Conservation (phyloP, 768 basidiomycete genomes). For the Boletus edulis region DNA sequence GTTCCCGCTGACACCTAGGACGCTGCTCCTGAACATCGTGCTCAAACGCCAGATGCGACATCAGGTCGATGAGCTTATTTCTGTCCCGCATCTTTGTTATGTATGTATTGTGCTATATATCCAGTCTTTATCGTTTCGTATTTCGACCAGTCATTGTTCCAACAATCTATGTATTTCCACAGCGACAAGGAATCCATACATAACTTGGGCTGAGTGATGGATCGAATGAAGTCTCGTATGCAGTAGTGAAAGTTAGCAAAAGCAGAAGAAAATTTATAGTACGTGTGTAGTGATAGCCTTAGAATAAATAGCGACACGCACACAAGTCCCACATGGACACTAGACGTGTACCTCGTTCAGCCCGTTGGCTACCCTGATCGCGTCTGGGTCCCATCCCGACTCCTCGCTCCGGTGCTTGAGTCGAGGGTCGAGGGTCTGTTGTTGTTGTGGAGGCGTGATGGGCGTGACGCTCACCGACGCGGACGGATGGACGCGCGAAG, state of each 20-base stretch:
- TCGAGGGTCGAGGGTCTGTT: conserved; percentile 25
- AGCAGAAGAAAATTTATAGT: not conserved
- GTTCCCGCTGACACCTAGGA: not conserved
- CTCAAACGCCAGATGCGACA: not conserved
- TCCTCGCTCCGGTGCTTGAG: conserved; percentile 32
- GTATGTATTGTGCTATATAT: conserved; percentile 7
- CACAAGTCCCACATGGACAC: not conserved
- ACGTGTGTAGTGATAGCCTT: conserved; percentile 15
- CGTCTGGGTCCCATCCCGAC: conserved; percentile 26
- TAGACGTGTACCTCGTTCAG: conserved; percentile 19
- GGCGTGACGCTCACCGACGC: conserved; percentile 31
- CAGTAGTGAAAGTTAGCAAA: not conserved
- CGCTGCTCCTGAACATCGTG: not conserved
- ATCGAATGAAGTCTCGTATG: not conserved
- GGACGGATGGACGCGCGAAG: conserved; percentile 24
- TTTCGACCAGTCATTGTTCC: not conserved
- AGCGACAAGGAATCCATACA: not conserved
- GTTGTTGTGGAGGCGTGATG: conserved; percentile 27
- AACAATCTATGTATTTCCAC: not conserved
- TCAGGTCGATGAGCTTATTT: not conserved
- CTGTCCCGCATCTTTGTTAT: not conserved
- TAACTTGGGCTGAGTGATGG: not conserved
- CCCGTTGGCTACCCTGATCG: conserved; percentile 12
- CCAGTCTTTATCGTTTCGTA: not conserved
- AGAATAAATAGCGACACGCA: conserved; percentile 11